Evolutionary conservation across 148 eudicot genomes (phyloP), one percentile per base, ranked within the genome.

Genomic region (Silene uniflora): DNA sequence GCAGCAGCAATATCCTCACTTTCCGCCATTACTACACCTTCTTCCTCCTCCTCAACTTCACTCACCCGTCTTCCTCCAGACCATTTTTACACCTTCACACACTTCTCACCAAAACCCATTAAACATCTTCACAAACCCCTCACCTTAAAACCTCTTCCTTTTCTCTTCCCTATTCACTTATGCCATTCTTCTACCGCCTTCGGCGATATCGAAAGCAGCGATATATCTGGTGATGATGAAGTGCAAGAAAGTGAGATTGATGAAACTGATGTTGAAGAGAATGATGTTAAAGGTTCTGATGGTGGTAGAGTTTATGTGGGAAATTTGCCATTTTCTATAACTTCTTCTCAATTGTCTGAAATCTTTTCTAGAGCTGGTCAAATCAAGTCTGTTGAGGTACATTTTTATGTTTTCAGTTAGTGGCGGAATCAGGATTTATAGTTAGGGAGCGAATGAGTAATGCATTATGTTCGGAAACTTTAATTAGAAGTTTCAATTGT

Each of bases 281-380:
- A 44, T 54, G 52, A 32, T 67, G 77, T 24, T 44, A 5, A 35
- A 3, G 7, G 14, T 16, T 60, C 62, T 3, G 62, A 14, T 67
- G 91, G 77, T 65, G 76, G 91, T 24, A 88, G 89, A 58, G 59
- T 94, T 2, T 91, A 86, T 79, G 91, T 94, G 62, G 98, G 98
- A 5, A 91, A 89, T 68, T 88, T 94, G 87, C 90, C 97, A 0
- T 94, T 80, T 71, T 69, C 97, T 0, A 84, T 87, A 83, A 87
- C 91, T 24, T 72, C 91, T 35, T 62, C 85, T 17, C 82, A 93
- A 65, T 80, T 94, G 82, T 62, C 88, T 47, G 89, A 94, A 69
- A 39, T 89, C 9, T 91, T 94, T 61, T 80, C 75, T 3, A 87
- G 89, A 76, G 90, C 95, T 39, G 98, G 98, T 73, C 76, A 74